phyloP scores from a whole-genome alignment of 257 asterid species.

The Craterostigma plantagineum region DNA sequence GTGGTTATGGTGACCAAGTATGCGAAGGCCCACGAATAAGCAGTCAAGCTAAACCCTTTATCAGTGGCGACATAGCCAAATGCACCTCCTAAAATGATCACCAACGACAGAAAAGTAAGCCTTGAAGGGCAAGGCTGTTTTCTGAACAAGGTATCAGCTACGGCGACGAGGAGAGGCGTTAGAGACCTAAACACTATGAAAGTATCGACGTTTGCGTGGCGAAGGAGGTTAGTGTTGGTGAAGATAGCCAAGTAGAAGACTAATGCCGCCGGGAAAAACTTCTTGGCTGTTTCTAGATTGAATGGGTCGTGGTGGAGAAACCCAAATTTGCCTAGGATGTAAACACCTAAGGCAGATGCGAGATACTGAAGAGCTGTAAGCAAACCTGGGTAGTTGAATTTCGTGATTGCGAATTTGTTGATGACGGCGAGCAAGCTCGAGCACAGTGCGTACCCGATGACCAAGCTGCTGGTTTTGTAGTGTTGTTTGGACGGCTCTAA shows the following conservation, averaged over 20 bases:
- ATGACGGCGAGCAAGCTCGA: slow-evolving; percentile 89
- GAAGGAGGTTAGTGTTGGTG: slow-evolving; percentile 76
- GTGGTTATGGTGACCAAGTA: slow-evolving; percentile 86
- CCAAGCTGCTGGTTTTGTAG: slow-evolving; percentile 66
- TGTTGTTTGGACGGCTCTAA: slow-evolving; percentile 39
- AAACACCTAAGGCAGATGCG: slow-evolving; percentile 76
- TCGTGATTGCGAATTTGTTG: slow-evolving; percentile 82
- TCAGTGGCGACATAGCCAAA: slow-evolving; percentile 86
- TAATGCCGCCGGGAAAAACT: slow-evolving; percentile 82
- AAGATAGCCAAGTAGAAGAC: slow-evolving; percentile 83
- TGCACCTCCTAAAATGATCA: slow-evolving; percentile 66
- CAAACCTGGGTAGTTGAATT: slow-evolving; percentile 77
- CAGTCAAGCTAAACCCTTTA: slow-evolving; percentile 66
- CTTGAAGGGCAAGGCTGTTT: slow-evolving; percentile 80
- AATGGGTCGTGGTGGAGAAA: slow-evolving; percentile 74
- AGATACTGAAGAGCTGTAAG: slow-evolving; percentile 87
- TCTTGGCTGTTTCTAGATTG: slow-evolving; percentile 53
- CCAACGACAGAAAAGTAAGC: slow-evolving; percentile 44
- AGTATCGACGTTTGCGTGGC: slow-evolving; percentile 95
- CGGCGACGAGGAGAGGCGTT: slow-evolving; percentile 74
- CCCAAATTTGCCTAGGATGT: slow-evolving; percentile 67
- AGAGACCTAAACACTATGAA: slow-evolving; percentile 80
- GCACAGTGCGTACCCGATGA: slow-evolving; percentile 79
- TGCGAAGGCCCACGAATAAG: slow-evolving; percentile 90
- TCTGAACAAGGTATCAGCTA: slow-evolving; percentile 76